phyloP scores from a whole-genome alignment of 148 eudicot genomes.

The Vaccinium macrocarpon region DNA sequence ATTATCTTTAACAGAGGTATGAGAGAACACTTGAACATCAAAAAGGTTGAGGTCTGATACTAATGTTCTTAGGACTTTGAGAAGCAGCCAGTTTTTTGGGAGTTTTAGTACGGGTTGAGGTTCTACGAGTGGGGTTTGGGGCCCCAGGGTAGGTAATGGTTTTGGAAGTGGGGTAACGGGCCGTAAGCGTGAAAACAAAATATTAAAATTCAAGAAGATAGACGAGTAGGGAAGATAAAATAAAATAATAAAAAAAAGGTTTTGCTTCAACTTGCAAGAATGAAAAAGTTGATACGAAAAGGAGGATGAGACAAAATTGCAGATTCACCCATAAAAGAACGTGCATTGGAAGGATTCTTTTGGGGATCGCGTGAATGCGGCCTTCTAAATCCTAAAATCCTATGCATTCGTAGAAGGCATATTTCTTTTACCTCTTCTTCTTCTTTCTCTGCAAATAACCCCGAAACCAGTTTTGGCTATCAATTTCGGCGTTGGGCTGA shows the following conservation, averaged over 20 bases:
- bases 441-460: conserved; percentile 5
- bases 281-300: not conserved
- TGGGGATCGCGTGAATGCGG: not conserved
- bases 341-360: not conserved
- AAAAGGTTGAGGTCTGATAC: too few relatives aligned
- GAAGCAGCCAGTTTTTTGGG: too few relatives aligned
- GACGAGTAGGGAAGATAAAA: not conserved
- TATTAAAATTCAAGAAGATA: too few relatives aligned
- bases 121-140: too few relatives aligned
- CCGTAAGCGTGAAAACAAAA: too few relatives aligned
- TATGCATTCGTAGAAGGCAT: not conserved
- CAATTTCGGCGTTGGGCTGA: not conserved
- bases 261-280: not conserved
- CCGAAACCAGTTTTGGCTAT: not conserved
- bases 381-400: not conserved
- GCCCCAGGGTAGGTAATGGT: too few relatives aligned
- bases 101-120: too few relatives aligned
- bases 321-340: not conserved
- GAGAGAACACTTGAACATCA: too few relatives aligned
- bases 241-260: not conserved
- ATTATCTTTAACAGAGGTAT: too few relatives aligned
- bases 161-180: too few relatives aligned
- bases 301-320: conserved; percentile 16
- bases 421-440: not conserved
- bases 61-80: too few relatives aligned